A percentile compares a stretch with the other conserved stretches of the same genome.
These are phyloP conservation scores for Setomelanomma holmii DNA, from an alignment of 2,329 filamentous ascomycete species.

Conservation along the genomic window DNA sequence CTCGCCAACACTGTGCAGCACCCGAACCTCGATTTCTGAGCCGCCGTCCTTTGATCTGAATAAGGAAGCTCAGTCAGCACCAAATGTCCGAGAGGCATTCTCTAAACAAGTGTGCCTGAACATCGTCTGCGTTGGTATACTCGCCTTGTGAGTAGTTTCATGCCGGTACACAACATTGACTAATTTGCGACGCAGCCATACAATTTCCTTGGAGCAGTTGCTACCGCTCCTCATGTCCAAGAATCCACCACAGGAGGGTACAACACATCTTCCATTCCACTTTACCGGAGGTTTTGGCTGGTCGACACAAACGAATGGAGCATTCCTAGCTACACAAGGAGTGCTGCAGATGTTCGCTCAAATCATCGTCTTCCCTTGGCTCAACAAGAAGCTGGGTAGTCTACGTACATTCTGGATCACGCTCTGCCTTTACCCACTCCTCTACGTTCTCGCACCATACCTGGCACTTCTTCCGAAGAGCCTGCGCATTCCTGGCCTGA, in stretches of 20 bases:
- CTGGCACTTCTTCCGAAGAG: constrained; percentile 79
- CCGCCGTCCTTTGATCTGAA: constrained; percentile 46
- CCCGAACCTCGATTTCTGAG: constrained; percentile 38
- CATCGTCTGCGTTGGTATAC: constrained; percentile 87
- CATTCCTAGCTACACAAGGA: constrained; percentile 88
- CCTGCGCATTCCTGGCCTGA: constrained; percentile 77
- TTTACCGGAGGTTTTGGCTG: constrained; percentile 88
- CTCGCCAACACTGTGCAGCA: constrained; percentile 58
- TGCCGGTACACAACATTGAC: constrained; percentile 24
- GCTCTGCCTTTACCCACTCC: constrained; percentile 80
- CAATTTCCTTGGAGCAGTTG: constrained; percentile 94
- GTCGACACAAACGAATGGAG: constrained; percentile 81
- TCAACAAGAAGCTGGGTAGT: constrained; percentile 77
- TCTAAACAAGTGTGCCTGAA: constrained; percentile 85
- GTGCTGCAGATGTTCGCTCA: constrained; percentile 88
- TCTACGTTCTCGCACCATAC: constrained; percentile 90
- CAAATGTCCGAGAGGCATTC: constrained; percentile 67
- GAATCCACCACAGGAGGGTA: constrained; percentile 56
- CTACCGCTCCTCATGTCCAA: constrained; percentile 92
- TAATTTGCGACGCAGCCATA: constrained; percentile 70
- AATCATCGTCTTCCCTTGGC: constrained; percentile 80
- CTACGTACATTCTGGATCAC: constrained; percentile 83
- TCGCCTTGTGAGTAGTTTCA: constrained; percentile 80
- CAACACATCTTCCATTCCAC: constrained; percentile 76
- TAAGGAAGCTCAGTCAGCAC: constrained; percentile 28